Evolutionary conservation across 371 early-diverging fungal genomes (phyloP).

Genomic region (Mortierella sp.): DNA sequence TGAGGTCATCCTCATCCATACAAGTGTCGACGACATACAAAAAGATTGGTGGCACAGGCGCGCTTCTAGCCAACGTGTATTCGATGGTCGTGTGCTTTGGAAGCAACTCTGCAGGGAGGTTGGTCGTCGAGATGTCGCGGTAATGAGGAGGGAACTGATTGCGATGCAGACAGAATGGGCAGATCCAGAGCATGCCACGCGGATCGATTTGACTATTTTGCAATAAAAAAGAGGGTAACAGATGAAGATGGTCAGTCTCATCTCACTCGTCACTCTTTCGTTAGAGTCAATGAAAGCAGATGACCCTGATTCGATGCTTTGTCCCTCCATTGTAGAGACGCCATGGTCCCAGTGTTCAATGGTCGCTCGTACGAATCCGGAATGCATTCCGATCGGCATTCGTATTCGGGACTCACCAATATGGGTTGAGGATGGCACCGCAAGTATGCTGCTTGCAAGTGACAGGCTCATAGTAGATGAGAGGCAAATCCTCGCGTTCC

Average conservation of each 20-base stretch:
- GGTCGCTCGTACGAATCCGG: too few species aligned
- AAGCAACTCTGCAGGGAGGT: conserved; percentile 95
- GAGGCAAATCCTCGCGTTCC: conserved; percentile 82
- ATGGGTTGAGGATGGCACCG: conserved; percentile 95
- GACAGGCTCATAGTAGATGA: conserved; percentile 95
- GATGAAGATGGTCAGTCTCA: not conserved
- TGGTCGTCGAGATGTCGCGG: conserved; percentile 93
- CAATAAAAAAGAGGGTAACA: not conserved
- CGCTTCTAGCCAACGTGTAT: conserved; percentile 83
- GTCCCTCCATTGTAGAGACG: too few species aligned
- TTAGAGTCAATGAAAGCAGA: too few species aligned
- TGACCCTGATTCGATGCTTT: too few species aligned
- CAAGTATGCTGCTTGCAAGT: conserved; percentile 94
- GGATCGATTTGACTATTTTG: conserved; percentile 90
- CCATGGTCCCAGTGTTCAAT: not conserved
- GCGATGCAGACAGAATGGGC: conserved; percentile 96
- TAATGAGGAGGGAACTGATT: conserved; percentile 98
- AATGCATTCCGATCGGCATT: not conserved
- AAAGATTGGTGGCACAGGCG: conserved; percentile 92
- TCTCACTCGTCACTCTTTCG: too few species aligned
- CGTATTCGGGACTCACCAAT: conserved; percentile 81
- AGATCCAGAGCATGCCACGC: conserved; percentile 95
- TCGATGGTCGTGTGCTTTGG: conserved; percentile 96
- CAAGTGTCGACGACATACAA: conserved; percentile 98
- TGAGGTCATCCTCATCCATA: conserved; percentile 92